Conservation (phyloP, 768 basidiomycete genomes). For the Trametes maxima region DNA sequence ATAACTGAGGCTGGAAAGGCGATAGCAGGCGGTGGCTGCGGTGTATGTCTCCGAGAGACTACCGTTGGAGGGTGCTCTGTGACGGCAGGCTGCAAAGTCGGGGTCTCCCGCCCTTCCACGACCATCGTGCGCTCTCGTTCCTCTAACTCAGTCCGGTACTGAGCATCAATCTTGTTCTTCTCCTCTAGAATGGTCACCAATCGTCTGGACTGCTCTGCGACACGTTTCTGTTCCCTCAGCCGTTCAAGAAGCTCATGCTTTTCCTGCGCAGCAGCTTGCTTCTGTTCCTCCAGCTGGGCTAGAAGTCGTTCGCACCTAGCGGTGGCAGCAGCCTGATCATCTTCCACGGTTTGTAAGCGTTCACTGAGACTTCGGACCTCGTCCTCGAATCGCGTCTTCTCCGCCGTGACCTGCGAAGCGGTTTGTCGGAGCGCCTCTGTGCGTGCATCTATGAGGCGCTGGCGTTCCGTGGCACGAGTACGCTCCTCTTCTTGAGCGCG, state of each 20-base stretch:
- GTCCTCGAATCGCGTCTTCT: neutral
- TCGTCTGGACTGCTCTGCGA: neutral
- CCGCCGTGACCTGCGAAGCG: neutral
- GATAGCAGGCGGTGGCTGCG: no score
- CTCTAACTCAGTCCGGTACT: neutral
- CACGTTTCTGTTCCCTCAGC: constrained; percentile 4
- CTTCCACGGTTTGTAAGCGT: neutral
- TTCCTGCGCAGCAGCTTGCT: neutral
- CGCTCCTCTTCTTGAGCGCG: neutral
- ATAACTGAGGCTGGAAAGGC: no score
- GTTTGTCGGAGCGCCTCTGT: constrained; percentile 2
- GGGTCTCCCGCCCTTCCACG: no score
- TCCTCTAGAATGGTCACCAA: constrained; percentile 4
- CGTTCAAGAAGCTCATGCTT: constrained; percentile 1
- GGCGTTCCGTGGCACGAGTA: neutral
- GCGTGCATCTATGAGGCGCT: neutral
- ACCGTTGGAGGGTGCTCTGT: no score
- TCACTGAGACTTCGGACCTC: neutral
- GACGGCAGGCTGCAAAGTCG: no score
- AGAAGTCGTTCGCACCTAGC: neutral
- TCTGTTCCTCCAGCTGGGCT: constrained; percentile 8
- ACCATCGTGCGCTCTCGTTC: neutral
- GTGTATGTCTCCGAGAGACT: no score
- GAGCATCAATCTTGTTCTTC: constrained; percentile 2
- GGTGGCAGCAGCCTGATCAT: neutral